Evolutionary conservation across 441 rosid species (phyloP).

Genomic region (Raphanus hybrid): DNA sequence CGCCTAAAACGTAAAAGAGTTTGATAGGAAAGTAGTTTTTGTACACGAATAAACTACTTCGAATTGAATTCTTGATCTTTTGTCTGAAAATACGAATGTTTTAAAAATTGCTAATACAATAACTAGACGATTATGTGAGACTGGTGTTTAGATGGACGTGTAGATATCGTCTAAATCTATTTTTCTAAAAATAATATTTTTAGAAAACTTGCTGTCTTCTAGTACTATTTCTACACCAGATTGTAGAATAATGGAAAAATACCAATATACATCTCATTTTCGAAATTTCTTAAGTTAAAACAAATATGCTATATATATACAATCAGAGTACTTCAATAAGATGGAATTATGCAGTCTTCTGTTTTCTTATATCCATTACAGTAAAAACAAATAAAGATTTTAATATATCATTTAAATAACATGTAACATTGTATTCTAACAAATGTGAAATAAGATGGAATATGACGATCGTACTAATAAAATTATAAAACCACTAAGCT

Average conservation of each 20-base stretch:
- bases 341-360: not conserved
- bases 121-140: not conserved
- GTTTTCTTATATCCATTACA: not conserved
- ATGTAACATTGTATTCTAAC: not conserved
- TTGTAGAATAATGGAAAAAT: too few species aligned
- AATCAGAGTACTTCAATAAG: not conserved
- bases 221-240: not conserved
- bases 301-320: not conserved
- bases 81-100: not conserved
- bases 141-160: not conserved
- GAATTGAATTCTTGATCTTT: not conserved
- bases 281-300: not conserved
- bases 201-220: not conserved
- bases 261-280: too few species aligned
- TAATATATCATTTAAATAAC: slow-evolving; percentile 1
- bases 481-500: slow-evolving; percentile 9
- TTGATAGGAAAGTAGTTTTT: not conserved
- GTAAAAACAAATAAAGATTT: too few species aligned
- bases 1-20: not conserved
- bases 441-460: not conserved
- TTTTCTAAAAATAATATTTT: not conserved
- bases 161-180: not conserved
- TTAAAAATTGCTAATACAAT: not conserved
- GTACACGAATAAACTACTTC: not conserved
- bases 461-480: not conserved